phyloP scores from a whole-genome alignment of 495 filamentous ascomycete species.

The Xylaria bambusicola region DNA sequence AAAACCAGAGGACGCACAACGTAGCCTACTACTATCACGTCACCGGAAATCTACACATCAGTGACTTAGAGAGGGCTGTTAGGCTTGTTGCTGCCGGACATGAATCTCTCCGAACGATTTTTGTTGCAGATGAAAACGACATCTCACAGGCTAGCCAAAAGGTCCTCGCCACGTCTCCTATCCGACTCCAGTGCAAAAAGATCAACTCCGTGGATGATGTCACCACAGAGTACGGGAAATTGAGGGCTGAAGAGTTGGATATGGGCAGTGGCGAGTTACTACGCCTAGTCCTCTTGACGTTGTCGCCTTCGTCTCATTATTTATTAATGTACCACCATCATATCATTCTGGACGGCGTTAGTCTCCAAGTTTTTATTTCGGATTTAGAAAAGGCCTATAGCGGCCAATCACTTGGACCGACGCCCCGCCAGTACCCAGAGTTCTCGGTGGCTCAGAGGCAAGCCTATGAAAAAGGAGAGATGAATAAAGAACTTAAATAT shows the following conservation, averaged over 20 bases:
- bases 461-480: conserved; percentile 7
- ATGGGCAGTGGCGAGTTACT: conserved; percentile 6
- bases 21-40: conserved; percentile 32
- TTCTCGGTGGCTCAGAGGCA: conserved; percentile 23
- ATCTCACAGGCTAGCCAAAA: background rate
- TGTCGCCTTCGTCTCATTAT: conserved; percentile 13
- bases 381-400: conserved; percentile 47
- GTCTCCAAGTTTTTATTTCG: conserved; percentile 8
- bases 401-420: conserved; percentile 17
- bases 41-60: conserved; percentile 30
- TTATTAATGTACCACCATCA: conserved; percentile 22
- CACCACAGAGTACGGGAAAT: background rate
- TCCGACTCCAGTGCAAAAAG: background rate
- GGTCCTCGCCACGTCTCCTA: background rate
- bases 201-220: background rate
- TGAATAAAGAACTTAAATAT: conserved; percentile 25
- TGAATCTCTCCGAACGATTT: conserved; percentile 46
- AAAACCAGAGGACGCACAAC: conserved; percentile 41
- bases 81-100: conserved; percentile 36
- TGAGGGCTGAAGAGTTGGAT: conserved; percentile 1
- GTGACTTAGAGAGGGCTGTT: conserved; percentile 37
- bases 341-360: conserved; percentile 20
- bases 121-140: background rate
- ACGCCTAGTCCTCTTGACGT: conserved; percentile 17
- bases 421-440: conserved; percentile 17